Conservation (phyloP, 2,329 filamentous ascomycete species). For the Zalaria obscura region DNA sequence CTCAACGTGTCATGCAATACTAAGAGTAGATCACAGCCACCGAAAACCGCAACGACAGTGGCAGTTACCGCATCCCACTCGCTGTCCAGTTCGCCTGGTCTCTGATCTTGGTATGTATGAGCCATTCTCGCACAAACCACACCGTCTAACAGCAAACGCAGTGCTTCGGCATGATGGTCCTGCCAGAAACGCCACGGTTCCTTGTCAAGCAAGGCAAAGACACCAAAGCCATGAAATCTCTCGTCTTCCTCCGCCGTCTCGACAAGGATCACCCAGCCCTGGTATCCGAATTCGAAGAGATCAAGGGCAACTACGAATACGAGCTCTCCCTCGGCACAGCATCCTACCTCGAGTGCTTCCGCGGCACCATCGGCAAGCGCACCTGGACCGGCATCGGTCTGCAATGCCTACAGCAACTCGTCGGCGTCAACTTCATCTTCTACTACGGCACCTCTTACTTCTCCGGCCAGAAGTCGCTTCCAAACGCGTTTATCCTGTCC, state of each 20-base stretch:
- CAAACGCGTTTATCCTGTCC: conserved; percentile 6
- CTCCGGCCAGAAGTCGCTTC: conserved; percentile 2
- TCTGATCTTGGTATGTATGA: conserved; percentile 39
- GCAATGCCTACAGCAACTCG: conserved; percentile 38
- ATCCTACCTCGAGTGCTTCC: conserved; percentile 29
- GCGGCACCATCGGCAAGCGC: conserved; percentile 31
- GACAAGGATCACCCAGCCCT: conserved; percentile 11
- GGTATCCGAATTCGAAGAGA: conserved; percentile 12
- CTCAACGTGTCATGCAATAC: conserved; percentile 24
- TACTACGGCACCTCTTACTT: conserved; percentile 13
- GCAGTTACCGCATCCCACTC: conserved; percentile 55
- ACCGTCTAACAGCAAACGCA: too few relatives aligned
- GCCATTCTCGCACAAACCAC: too few relatives aligned
- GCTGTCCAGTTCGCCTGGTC: conserved; percentile 66
- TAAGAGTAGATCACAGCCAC: conserved; percentile 21
- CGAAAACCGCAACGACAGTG: conserved; percentile 41
- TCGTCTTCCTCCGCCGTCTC: conserved; percentile 22
- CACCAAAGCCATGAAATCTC: conserved; percentile 43
- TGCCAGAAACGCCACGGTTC: conserved; percentile 72
- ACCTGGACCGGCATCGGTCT: conserved; percentile 24
- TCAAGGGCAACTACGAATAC: conserved; percentile 9
- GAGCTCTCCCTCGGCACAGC: conserved; percentile 9
- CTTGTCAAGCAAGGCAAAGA: conserved; percentile 61
- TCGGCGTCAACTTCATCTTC: conserved; percentile 30
- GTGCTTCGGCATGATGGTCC: conserved; percentile 50